These are phyloP conservation scores for Termitomyces bulborhizus DNA, from an alignment of 768 basidiomycete genomes.

Conservation along the genomic window DNA sequence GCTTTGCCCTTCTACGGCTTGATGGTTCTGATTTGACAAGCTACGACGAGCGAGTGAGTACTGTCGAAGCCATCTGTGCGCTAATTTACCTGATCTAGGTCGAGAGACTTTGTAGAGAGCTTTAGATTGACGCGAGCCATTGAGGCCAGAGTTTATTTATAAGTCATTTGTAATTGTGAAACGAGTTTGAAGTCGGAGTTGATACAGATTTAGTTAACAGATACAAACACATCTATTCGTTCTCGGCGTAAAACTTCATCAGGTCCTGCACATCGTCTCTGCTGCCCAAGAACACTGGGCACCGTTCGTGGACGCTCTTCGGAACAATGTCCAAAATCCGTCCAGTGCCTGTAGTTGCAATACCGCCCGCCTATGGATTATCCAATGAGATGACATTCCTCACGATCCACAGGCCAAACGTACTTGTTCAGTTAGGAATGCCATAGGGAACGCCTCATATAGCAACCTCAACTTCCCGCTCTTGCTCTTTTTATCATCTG, in stretches of 20 bases:
- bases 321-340: slow-evolving; percentile 90
- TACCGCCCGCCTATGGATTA: slow-evolving; percentile 74
- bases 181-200: not conserved
- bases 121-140: slow-evolving; percentile 20
- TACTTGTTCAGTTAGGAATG: slow-evolving; percentile 89
- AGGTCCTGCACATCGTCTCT: slow-evolving; percentile 91
- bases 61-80: not conserved
- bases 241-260: slow-evolving; percentile 73
- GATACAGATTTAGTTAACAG: slow-evolving; percentile 9
- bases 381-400: slow-evolving; percentile 4
- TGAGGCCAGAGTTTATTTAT: not conserved
- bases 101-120: slow-evolving; percentile 6
- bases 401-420: slow-evolving; percentile 10
- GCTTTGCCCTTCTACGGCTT: slow-evolving; percentile 17
- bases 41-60: slow-evolving; percentile 2
- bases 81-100: slow-evolving; percentile 17
- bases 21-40: slow-evolving; percentile 10
- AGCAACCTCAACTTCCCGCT: slow-evolving; percentile 89
- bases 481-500: slow-evolving; percentile 97
- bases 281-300: slow-evolving; percentile 89
- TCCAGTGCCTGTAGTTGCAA: slow-evolving; percentile 93
- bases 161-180: not conserved
- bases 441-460: slow-evolving; percentile 99
- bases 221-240: slow-evolving; percentile 3
- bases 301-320: slow-evolving; percentile 84